Percentiles rank a stretch among this genome's conserved stretches.
phyloP scores from a whole-genome alignment of 306 rosid species.

The Glycyrrhiza uralensis region DNA sequence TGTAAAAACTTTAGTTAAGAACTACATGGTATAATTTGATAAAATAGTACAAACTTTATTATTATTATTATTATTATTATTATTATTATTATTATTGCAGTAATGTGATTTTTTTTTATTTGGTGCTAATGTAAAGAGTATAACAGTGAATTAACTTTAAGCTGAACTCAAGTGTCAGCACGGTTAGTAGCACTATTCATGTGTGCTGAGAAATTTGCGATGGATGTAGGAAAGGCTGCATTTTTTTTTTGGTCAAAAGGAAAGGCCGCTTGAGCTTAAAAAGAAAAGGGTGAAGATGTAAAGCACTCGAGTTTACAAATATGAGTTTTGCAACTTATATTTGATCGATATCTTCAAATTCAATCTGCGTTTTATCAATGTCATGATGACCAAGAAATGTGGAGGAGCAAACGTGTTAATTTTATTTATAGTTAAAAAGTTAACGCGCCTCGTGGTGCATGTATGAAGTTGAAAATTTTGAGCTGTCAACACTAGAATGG shows the following conservation, averaged over 20 bases:
- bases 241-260: too few relatives aligned
- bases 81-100: slow-evolving; percentile 1
- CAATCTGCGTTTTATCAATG: not conserved
- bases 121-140: not conserved
- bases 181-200: not conserved
- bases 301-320: not conserved
- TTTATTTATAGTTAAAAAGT: not conserved
- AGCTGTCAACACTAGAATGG: not conserved
- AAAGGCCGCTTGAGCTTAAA: not conserved
- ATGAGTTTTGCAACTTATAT: not conserved
- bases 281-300: not conserved
- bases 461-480: not conserved
- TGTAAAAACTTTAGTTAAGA: slow-evolving; percentile 7
- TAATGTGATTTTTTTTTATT: not conserved
- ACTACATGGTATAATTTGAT: slow-evolving; percentile 9
- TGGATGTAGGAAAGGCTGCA: too few relatives aligned
- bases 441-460: not conserved
- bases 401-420: not conserved
- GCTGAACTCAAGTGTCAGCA: not conserved
- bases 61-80: slow-evolving; percentile 8
- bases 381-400: not conserved
- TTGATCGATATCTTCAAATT: not conserved
- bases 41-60: not conserved
- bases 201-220: not conserved
- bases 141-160: not conserved